Evolutionary conservation across 495 filamentous ascomycete species (phyloP).

Genomic region (Lichenothelia convexa): DNA sequence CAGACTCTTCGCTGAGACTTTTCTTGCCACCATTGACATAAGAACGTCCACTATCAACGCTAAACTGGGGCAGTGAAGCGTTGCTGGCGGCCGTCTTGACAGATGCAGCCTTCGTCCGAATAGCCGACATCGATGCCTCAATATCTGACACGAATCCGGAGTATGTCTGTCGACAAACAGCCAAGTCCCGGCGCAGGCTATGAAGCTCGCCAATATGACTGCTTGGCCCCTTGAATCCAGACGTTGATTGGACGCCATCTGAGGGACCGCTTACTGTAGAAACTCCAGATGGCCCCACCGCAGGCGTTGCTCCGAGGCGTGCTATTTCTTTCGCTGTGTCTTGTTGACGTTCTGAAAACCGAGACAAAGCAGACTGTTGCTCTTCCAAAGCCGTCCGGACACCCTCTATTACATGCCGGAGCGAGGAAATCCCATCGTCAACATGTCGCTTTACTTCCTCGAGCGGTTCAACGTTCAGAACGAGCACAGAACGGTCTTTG

Average conservation of each 20-base stretch:
- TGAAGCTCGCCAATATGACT: conserved; percentile 59
- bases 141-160: conserved; percentile 77
- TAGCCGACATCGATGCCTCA: conserved; percentile 63
- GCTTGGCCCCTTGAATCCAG: conserved; percentile 19
- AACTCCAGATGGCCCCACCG: conserved; percentile 21
- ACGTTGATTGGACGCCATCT: conserved; percentile 6
- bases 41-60: conserved; percentile 54
- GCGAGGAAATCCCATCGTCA: conserved; percentile 71
- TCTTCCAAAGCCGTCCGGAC: conserved; percentile 62
- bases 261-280: conserved; percentile 11
- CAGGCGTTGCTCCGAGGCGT: conserved; percentile 51
- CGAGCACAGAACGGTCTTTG: conserved; percentile 84
- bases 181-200: conserved; percentile 72
- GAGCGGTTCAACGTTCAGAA: conserved; percentile 81
- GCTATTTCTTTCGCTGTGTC: conserved; percentile 84
- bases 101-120: conserved; percentile 58
- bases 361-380: conserved; percentile 59
- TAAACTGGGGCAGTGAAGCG: conserved; percentile 40
- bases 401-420: conserved; percentile 63
- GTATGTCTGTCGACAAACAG: conserved; percentile 84
- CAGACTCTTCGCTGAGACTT: conserved; percentile 61
- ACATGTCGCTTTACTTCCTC: conserved; percentile 95
- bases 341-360: conserved; percentile 81
- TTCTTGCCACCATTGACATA: conserved; percentile 81
- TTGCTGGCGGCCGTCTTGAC: conserved; percentile 62